phyloP scores from a whole-genome alignment of 805 yeast species.

The Suhomyces sp. region DNA sequence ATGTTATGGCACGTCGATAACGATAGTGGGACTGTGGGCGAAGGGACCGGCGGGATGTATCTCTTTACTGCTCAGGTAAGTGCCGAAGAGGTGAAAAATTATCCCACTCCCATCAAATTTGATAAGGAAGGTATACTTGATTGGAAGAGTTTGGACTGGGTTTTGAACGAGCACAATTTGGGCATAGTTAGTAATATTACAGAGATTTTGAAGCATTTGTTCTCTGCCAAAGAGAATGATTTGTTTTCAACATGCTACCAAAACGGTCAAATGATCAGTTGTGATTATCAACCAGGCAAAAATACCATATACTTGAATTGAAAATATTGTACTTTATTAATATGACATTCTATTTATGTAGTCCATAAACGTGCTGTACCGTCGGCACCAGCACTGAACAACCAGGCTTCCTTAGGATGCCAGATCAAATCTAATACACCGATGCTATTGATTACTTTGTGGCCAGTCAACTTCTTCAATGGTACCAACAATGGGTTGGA shows the following conservation, averaged over 20 bases:
- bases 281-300: conserved; percentile 10
- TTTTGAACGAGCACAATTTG: conserved; percentile 30
- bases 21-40: conserved; percentile 4
- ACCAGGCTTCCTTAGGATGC: conserved; percentile 99
- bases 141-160: conserved; percentile 40
- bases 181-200: conserved; percentile 42
- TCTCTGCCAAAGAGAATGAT: conserved; percentile 20
- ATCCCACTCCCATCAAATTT: conserved; percentile 26
- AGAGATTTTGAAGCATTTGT: conserved; percentile 21
- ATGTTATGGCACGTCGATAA: conserved; percentile 30
- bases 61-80: conserved; percentile 36
- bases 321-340: not conserved
- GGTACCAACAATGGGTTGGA: conserved; percentile 96
- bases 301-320: conserved; percentile 3
- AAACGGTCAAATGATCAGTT: conserved; percentile 11
- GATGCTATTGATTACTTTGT: conserved; percentile 69
- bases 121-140: conserved; percentile 41
- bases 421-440: conserved; percentile 87
- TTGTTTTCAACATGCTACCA: conserved; percentile 26
- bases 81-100: conserved; percentile 19
- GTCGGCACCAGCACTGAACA: conserved; percentile 96
- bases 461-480: conserved; percentile 89
- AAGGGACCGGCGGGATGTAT: conserved; percentile 36
- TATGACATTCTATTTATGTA: conserved; percentile 37
- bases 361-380: conserved; percentile 97